Conservation (phyloP, 2,329 filamentous ascomycete species). For the Ceratocystis destructans region DNA sequence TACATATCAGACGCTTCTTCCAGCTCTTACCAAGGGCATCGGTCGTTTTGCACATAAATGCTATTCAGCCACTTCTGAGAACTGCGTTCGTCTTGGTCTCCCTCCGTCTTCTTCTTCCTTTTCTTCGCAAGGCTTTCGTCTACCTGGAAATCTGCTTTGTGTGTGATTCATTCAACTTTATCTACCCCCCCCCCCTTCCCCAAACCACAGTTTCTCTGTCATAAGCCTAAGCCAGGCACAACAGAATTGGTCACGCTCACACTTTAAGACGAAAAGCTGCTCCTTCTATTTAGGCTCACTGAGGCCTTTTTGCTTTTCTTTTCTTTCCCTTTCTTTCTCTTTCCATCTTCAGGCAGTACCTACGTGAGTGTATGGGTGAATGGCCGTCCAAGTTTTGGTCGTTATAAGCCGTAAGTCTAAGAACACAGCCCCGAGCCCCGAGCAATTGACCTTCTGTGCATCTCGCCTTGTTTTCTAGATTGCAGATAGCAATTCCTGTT, state of each 20-base stretch:
- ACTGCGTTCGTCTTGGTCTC: not conserved
- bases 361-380: not conserved
- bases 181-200: slow-evolving; percentile 8
- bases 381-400: not conserved
- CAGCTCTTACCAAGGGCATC: not conserved
- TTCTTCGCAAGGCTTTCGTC: slow-evolving; percentile 1
- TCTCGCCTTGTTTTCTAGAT: not conserved
- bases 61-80: not conserved
- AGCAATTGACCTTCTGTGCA: not conserved
- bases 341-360: not conserved
- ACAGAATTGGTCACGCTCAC: slow-evolving; percentile 10
- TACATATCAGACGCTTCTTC: not conserved
- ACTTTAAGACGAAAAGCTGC: slow-evolving; percentile 9
- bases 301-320: not conserved
- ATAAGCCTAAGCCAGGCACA: slow-evolving; percentile 1
- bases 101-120: slow-evolving; percentile 2
- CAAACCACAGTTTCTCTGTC: not conserved
- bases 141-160: not conserved
- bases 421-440: not conserved
- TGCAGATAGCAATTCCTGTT: not conserved
- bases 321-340: not conserved
- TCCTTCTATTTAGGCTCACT: not conserved
- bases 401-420: not conserved
- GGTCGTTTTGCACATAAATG: not conserved
- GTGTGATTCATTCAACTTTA: not conserved